These are phyloP conservation scores for Blumeria graminis DNA, from an alignment of 2,329 filamentous ascomycete genomes.

Conservation along the genomic window DNA sequence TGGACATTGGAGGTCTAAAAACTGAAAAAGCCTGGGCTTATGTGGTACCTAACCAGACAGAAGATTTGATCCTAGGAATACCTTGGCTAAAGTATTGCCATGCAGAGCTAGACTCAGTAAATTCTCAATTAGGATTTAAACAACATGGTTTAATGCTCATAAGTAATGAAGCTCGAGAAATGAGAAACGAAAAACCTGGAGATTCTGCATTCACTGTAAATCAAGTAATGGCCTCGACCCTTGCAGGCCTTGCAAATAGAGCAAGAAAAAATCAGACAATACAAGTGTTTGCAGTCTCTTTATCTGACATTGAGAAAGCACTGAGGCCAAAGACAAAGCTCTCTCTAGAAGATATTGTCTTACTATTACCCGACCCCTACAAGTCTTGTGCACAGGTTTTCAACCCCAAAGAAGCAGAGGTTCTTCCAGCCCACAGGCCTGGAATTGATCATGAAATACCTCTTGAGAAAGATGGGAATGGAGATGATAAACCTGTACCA, in stretches of 20 bases:
- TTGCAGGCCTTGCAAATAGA: background rate
- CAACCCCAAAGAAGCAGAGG: background rate
- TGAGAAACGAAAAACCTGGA: background rate
- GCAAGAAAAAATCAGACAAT: background rate
- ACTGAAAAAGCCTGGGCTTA: background rate
- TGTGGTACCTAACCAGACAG: background rate
- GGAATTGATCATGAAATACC: background rate
- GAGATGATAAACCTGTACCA: background rate
- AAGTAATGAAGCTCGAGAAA: background rate
- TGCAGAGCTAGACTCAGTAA: background rate
- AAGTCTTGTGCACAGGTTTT: background rate
- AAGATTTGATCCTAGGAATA: background rate
- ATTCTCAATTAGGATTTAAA: background rate
- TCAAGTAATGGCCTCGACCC: background rate
- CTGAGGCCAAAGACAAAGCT: background rate
- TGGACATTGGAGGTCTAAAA: background rate
- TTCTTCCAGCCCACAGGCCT: background rate
- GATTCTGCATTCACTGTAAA: background rate
- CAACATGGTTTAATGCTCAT: background rate
- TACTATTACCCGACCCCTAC: background rate
- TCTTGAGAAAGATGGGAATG: background rate
- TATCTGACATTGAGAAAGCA: constrained; percentile 1
- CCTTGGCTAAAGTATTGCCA: background rate
- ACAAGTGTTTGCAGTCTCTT: background rate
- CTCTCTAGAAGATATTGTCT: background rate